Evolutionary conservation across 495 filamentous ascomycete species (phyloP).

Genomic region (Neurospora sp.): DNA sequence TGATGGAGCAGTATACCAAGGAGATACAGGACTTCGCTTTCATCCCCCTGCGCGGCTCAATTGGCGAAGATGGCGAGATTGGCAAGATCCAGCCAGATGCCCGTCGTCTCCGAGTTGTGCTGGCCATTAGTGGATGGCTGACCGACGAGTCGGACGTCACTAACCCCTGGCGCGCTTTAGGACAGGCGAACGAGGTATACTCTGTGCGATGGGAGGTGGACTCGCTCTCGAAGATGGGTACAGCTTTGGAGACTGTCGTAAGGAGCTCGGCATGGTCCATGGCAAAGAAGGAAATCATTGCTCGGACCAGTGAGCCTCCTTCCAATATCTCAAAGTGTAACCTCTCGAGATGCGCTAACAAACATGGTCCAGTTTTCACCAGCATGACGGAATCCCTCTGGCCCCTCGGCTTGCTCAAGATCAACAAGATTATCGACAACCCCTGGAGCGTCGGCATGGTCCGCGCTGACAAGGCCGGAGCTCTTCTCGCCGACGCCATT

Average conservation of each 20-base stretch:
- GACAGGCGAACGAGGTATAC: constrained; percentile 63
- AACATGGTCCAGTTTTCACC: constrained; percentile 50
- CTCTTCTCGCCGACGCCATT: constrained; percentile 75
- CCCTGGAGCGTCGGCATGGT: constrained; percentile 77
- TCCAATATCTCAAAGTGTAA: constrained; percentile 1
- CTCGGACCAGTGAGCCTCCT: constrained; percentile 29
- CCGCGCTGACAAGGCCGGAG: constrained; percentile 78
- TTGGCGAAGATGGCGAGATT: constrained; percentile 21
- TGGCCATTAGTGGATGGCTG: constrained; percentile 78
- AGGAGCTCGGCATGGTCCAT: constrained; percentile 66
- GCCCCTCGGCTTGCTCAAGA: constrained; percentile 68
- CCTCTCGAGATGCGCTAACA: constrained; percentile 27
- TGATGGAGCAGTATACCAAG: constrained; percentile 78
- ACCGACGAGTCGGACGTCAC: constrained; percentile 58
- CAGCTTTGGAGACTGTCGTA: constrained; percentile 60
- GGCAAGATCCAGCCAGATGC: constrained; percentile 31
- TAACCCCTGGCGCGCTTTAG: constrained; percentile 67
- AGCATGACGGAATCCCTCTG: constrained; percentile 60
- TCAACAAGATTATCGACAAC: constrained; percentile 76
- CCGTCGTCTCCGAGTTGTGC: constrained; percentile 66
- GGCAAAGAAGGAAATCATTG: constrained; percentile 66
- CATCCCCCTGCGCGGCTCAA: constrained; percentile 52
- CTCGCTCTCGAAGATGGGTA: constrained; percentile 65
- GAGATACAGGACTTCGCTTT: constrained; percentile 89
- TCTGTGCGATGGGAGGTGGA: constrained; percentile 78